Conservation (phyloP, 2,329 filamentous ascomycete species). For the Lomentospora prolificans region DNA sequence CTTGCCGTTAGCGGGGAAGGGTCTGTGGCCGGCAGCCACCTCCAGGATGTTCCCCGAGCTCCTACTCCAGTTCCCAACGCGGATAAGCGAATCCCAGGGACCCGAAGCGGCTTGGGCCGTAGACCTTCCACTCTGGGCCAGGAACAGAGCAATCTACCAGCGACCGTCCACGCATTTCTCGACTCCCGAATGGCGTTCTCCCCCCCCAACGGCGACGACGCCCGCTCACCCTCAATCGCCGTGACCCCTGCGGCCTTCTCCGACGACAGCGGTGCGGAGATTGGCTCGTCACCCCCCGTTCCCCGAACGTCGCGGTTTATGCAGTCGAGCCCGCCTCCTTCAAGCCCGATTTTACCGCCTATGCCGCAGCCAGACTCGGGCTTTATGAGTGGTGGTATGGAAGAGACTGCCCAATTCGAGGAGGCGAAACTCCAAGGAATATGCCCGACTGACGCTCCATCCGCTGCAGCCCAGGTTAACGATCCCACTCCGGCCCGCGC, state of each 20-base stretch:
- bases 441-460: constrained; percentile 17
- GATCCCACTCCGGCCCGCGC: background rate
- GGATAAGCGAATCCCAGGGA: constrained; percentile 28
- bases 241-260: constrained; percentile 42
- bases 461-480: constrained; percentile 17
- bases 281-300: constrained; percentile 84
- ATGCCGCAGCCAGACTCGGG: constrained; percentile 66
- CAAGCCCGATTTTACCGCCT: constrained; percentile 66
- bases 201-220: constrained; percentile 36
- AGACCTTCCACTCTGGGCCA: constrained; percentile 50
- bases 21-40: constrained; percentile 35
- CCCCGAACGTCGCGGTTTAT: constrained; percentile 50
- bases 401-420: constrained; percentile 60
- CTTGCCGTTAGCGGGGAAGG: constrained; percentile 44
- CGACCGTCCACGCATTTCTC: constrained; percentile 14
- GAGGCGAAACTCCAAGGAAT: background rate
- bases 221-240: constrained; percentile 42
- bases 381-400: constrained; percentile 71
- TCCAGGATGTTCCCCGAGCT: constrained; percentile 65
- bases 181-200: constrained; percentile 29
- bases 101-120: constrained; percentile 34
- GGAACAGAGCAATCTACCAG: constrained; percentile 26
- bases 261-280: constrained; percentile 64
- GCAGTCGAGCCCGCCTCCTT: constrained; percentile 55
- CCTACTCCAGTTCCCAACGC: constrained; percentile 60